phyloP scores from a whole-genome alignment of 345 rosid genomes.

The Pistacia vera region DNA sequence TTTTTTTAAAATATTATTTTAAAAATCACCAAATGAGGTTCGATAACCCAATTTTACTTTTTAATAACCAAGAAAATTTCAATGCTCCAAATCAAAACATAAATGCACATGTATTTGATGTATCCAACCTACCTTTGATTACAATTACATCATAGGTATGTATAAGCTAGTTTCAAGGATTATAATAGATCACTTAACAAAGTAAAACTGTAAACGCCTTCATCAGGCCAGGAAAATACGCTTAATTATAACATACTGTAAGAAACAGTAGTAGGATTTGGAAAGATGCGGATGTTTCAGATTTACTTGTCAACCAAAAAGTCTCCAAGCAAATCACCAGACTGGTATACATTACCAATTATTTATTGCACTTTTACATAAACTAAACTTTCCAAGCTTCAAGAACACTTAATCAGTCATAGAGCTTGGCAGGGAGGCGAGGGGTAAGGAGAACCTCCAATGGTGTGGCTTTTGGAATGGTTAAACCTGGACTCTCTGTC shows the following conservation, averaged over 20 bases:
- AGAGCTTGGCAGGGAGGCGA: constrained; percentile 29
- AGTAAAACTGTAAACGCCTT: too few relatives aligned
- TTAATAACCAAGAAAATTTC: not conserved
- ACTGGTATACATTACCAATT: not conserved
- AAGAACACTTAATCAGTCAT: not conserved
- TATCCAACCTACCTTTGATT: not conserved
- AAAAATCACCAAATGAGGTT: too few relatives aligned
- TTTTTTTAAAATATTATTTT: too few relatives aligned
- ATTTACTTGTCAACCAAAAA: not conserved
- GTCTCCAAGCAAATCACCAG: not conserved
- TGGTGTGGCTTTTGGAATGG: constrained; percentile 49
- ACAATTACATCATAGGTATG: not conserved
- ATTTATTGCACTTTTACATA: not conserved
- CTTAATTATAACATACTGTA: too few relatives aligned
- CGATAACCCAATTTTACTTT: too few relatives aligned
- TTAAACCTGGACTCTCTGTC: constrained; percentile 45
- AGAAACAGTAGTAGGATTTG: too few relatives aligned
- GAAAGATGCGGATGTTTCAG: not conserved
- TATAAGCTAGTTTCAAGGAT: not conserved
- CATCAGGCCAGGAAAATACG: too few relatives aligned
- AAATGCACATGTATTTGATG: not conserved
- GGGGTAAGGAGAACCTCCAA: constrained; percentile 45
- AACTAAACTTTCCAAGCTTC: not conserved
- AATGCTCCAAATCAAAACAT: not conserved
- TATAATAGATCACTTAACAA: too few relatives aligned